These are phyloP conservation scores for Hericium alpestre DNA, from an alignment of 768 basidiomycete species.

Conservation along the genomic window DNA sequence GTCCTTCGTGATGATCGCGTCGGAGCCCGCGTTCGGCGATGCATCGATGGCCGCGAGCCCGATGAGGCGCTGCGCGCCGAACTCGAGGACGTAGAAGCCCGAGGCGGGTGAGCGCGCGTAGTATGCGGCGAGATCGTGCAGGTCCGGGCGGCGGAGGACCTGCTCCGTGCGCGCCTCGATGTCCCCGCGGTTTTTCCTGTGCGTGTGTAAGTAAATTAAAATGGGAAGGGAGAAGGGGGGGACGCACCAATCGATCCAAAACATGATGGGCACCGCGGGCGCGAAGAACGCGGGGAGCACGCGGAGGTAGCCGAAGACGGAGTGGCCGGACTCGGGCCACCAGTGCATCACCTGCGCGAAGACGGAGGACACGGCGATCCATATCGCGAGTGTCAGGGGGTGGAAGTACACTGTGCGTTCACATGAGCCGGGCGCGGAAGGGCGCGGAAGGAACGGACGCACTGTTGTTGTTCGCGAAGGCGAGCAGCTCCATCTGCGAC, in stretches of 20 bases:
- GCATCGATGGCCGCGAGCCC: conserved; percentile 68
- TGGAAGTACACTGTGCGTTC: conserved; percentile 37
- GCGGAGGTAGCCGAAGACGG: conserved; percentile 39
- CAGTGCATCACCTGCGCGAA: conserved; percentile 52
- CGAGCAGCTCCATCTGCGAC: conserved; percentile 55
- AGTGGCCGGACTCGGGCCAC: conserved; percentile 49
- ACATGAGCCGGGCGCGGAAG: background rate
- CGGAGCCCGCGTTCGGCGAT: conserved; percentile 28
- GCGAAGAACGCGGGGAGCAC: conserved; percentile 61
- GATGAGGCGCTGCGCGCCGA: conserved; percentile 37
- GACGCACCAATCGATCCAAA: conserved; percentile 58
- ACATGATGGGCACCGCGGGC: conserved; percentile 53
- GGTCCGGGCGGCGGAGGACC: conserved; percentile 45
- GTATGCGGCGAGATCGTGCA: conserved; percentile 38
- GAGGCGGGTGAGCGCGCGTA: conserved; percentile 55
- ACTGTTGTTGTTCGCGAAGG: conserved; percentile 55
- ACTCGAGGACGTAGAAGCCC: conserved; percentile 63
- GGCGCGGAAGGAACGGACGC: background rate
- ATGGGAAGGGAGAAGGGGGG: background rate
- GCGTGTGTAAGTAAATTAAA: background rate
- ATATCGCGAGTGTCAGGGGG: conserved; percentile 48
- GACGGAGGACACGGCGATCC: conserved; percentile 48
- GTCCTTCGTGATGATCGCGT: conserved; percentile 17
- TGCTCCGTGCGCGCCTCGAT: conserved; percentile 48
- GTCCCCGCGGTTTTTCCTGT: conserved; percentile 59